A percentile compares a stretch with the other conserved stretches of the same genome.
Conservation (phyloP, 768 basidiomycete genomes). For the Boletus huronensis region DNA sequence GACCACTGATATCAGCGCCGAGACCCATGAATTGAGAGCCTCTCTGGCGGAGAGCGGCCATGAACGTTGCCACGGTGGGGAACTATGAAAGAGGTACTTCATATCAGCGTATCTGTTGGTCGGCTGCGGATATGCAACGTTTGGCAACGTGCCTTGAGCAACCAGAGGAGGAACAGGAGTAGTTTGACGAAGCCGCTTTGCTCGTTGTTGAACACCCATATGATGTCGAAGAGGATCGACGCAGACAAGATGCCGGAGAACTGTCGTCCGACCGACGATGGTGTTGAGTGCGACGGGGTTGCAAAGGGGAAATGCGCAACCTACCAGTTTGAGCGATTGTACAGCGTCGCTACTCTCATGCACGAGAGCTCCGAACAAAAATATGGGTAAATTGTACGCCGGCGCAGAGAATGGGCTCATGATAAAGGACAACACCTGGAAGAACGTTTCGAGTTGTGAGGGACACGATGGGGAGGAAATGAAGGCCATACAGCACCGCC, state of each 20-base stretch:
- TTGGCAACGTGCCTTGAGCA: conserved; percentile 49
- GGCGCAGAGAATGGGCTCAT: conserved; percentile 55
- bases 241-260: conserved; percentile 60
- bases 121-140: background rate
- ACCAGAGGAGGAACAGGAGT: conserved; percentile 49
- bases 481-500: conserved; percentile 50
- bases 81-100: conserved; percentile 35
- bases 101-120: background rate
- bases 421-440: conserved; percentile 59
- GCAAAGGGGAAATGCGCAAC: background rate
- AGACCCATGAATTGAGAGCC: conserved; percentile 54
- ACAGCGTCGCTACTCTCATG: conserved; percentile 65
- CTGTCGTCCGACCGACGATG: conserved; percentile 32
- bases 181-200: conserved; percentile 56
- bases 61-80: conserved; percentile 55
- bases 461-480: background rate
- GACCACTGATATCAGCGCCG: conserved; percentile 49
- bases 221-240: conserved; percentile 65
- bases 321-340: conserved; percentile 62
- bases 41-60: conserved; percentile 51
- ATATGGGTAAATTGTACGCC: conserved; percentile 77
- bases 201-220: conserved; percentile 60
- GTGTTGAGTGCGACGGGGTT: background rate
- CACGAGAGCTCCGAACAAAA: conserved; percentile 72
- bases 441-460: background rate